Percentiles rank a stretch among this genome's conserved stretches.
phyloP scores from a whole-genome alignment of 2,329 filamentous ascomycete species.

The Monosporascus sp. region DNA sequence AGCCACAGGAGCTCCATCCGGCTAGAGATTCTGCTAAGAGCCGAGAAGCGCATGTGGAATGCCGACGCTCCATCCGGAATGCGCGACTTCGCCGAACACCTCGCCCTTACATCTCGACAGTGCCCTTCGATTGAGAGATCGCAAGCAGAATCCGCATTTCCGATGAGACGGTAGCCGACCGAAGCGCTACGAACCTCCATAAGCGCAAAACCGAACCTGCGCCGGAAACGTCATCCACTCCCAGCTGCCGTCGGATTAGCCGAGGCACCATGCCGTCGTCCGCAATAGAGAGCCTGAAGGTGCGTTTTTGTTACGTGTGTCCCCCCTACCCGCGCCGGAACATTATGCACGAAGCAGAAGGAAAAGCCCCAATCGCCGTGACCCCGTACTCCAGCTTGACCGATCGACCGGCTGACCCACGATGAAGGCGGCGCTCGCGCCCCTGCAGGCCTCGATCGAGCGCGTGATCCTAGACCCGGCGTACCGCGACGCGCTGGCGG shows the following conservation, averaged over 20 bases:
- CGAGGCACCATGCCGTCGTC: background rate
- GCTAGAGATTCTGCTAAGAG: background rate
- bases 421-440: background rate
- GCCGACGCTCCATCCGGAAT: background rate
- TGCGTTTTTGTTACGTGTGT: background rate
- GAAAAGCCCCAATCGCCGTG: too few relatives aligned
- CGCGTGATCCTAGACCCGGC: conserved; percentile 74
- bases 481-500: conserved; percentile 77
- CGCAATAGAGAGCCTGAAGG: conserved; percentile 1
- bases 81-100: too few relatives aligned
- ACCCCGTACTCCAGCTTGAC: too few relatives aligned
- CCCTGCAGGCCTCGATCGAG: conserved; percentile 61
- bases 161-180: background rate
- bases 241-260: background rate
- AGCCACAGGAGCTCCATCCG: background rate
- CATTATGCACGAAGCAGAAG: background rate
- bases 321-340: background rate
- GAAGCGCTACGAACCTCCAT: background rate
- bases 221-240: background rate
- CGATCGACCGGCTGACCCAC: too few relatives aligned
- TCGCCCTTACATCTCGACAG: background rate
- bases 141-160: background rate
- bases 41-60: background rate
- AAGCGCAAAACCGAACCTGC: background rate
- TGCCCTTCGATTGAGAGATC: background rate